These are phyloP conservation scores for Phlyctochytrium arcticum DNA, from an alignment of 192 early-diverging fungal genomes.

Conservation along the genomic window DNA sequence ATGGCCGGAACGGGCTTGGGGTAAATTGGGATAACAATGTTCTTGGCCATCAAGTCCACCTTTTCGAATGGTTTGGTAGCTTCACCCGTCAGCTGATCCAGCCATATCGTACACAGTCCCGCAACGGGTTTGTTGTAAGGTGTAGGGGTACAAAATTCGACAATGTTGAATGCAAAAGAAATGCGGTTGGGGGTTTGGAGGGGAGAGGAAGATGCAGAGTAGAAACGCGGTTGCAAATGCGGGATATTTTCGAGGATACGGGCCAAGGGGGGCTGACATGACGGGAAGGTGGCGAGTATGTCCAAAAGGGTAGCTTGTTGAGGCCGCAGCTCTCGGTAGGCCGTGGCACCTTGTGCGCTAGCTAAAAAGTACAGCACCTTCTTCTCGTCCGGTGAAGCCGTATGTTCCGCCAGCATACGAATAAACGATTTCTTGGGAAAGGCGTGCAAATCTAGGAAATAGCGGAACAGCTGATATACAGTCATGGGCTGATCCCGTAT, in stretches of 20 bases:
- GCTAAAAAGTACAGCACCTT: conserved; percentile 73
- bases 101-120: conserved; percentile 74
- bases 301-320: conserved; percentile 77
- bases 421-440: conserved; percentile 77
- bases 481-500: conserved; percentile 17
- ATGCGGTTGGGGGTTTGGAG: conserved; percentile 42
- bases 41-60: background rate
- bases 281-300: conserved; percentile 74
- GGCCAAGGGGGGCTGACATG: conserved; percentile 60
- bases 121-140: conserved; percentile 39
- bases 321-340: conserved; percentile 63
- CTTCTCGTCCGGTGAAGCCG: conserved; percentile 64
- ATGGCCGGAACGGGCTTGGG: conserved; percentile 22
- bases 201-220: conserved; percentile 77
- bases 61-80: background rate
- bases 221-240: conserved; percentile 79
- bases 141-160: conserved; percentile 41
- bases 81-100: conserved; percentile 60
- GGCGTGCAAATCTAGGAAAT: conserved; percentile 70
- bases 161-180: conserved; percentile 85
- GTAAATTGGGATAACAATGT: conserved; percentile 28
- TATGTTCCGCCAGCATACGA: conserved; percentile 77
- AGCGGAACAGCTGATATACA: conserved; percentile 63
- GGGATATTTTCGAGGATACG: conserved; percentile 76
- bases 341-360: conserved; percentile 65